Conservation (phyloP, 176 grass and related monocot species). For the Secale cereale region DNA sequence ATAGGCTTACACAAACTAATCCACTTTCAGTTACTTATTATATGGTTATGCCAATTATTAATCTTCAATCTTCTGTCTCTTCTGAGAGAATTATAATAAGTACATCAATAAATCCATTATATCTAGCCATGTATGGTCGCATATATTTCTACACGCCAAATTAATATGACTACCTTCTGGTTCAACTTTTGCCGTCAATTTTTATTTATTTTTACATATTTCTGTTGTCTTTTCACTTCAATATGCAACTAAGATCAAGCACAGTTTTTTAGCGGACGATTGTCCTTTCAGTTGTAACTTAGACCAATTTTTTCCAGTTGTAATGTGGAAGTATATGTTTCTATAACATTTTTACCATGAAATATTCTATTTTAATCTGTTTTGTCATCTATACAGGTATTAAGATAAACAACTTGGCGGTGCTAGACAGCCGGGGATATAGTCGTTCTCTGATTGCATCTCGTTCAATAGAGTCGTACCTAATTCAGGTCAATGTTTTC, state of each 20-base stretch:
- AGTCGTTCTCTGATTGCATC: constrained; percentile 80
- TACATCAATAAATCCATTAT: background rate
- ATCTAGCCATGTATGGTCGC: background rate
- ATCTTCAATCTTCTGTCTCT: background rate
- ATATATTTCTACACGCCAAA: background rate
- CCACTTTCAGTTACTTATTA: background rate
- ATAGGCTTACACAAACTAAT: background rate
- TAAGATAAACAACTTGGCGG: constrained; percentile 82
- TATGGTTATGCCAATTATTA: background rate
- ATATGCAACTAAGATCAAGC: background rate
- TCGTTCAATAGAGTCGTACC: constrained; percentile 90
- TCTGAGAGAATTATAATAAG: background rate
- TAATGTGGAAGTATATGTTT: background rate
- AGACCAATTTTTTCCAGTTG: background rate
- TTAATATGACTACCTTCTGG: background rate
- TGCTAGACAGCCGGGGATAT: constrained; percentile 68
- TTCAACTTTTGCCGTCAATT: background rate
- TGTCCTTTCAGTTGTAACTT: background rate
- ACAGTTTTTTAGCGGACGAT: background rate
- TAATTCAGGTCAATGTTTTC: constrained; percentile 72
- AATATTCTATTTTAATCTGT: constrained; percentile 3
- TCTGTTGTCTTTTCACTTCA: constrained; percentile 11
- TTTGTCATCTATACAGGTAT: constrained; percentile 50
- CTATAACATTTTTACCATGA: constrained; percentile 9
- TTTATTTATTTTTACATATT: too few relatives aligned